Base-by-base conservation (phyloP, 768 basidiomycete species). In the Calocera viscosa region DNA sequence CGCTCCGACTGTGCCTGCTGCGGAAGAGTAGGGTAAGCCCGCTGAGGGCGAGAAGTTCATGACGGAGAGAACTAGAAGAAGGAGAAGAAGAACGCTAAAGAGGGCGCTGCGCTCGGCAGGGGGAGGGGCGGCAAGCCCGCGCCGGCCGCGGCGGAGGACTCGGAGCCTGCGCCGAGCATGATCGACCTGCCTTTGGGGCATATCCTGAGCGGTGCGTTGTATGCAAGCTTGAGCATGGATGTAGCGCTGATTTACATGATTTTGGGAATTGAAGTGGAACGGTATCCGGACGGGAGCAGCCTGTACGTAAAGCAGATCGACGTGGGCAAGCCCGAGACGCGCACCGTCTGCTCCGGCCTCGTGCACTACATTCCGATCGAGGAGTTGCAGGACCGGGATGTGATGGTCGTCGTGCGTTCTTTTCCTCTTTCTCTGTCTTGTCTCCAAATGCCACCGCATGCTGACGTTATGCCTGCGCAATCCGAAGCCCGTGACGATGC, bases 251-350 rank as follows among this genome's bases (percentile, higher is more conserved):
- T n/a, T n/a, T n/a, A n/a, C n/a, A n/a, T n/a, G n/a, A n/a, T n/a
- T n/a, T n/a, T n/a, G n/a, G n/a, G n/a, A n/a, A n/a, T n/a, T 49
- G 11, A 73, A 95, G 95, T 98, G 72, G 86, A 86, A 77, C 91
- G 90, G 72, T 96, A 99, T 74, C 95, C 96, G 17, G 96, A 99
- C 73, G 96, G 96, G 1, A 95, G 98, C 73, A 86, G 91, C 64
- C 82, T 99, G n/a, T 99, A 98, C 74, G 84, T 98, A 68, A 95
- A 98, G 90, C 86, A 94, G 89, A 95, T 98, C 70, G 94, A 99
- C 75, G 78, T 98, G 53, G 96, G 94, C 66, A 94, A 97, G 76
- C 91, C 91, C 73, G 87, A 88, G 0, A 95, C 96, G 32, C 82
- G 96, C 65, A 97, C 94, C 0, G 94, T 99, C 26, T 91, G 98